These are phyloP conservation scores for Aurantiochytrium sp. DNA, from an alignment of 108 stramenopile species.

Conservation along the genomic window DNA sequence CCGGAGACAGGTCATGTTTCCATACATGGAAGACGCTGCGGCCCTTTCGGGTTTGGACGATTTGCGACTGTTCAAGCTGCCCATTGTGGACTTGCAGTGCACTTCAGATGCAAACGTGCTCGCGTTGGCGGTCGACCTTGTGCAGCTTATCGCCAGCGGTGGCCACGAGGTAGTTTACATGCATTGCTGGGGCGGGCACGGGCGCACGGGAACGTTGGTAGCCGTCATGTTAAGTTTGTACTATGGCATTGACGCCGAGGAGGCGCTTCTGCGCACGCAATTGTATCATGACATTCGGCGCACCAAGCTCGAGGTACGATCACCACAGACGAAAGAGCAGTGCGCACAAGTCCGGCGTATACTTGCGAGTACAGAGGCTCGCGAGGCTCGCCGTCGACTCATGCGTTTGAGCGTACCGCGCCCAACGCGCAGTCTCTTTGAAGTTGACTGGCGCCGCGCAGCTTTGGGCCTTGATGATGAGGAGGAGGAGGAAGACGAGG, in stretches of 20 bases:
- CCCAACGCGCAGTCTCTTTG: not conserved
- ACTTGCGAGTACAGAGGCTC: not conserved
- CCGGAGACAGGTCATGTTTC: not conserved
- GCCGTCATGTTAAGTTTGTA: conserved; percentile 52
- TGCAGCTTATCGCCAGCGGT: conserved; percentile 13
- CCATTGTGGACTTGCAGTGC: conserved; percentile 47
- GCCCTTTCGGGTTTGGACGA: not conserved
- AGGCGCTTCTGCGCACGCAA: conserved; percentile 45
- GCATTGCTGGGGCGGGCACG: conserved; percentile 58
- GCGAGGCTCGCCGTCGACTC: not conserved
- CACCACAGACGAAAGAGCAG: conserved; percentile 51
- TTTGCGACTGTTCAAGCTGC: conserved; percentile 37
- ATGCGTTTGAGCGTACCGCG: not conserved
- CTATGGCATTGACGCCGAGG: conserved; percentile 33
- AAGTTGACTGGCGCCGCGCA: not conserved
- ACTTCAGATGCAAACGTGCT: conserved; percentile 41
- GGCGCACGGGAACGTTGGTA: conserved; percentile 50
- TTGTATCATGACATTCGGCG: conserved; percentile 47
- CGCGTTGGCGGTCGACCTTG: conserved; percentile 29
- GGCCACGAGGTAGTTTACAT: conserved; percentile 44
- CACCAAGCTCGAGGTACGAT: conserved; percentile 42
- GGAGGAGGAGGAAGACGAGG: no score
- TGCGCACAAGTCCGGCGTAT: conserved; percentile 41
- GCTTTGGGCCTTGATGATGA: no score
- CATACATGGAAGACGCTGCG: not conserved